Percentiles rank a stretch among this genome's conserved stretches.
Evolutionary conservation across 176 grass and related monocot genomes (phyloP).

Genomic region (Pontederia paniculata): DNA sequence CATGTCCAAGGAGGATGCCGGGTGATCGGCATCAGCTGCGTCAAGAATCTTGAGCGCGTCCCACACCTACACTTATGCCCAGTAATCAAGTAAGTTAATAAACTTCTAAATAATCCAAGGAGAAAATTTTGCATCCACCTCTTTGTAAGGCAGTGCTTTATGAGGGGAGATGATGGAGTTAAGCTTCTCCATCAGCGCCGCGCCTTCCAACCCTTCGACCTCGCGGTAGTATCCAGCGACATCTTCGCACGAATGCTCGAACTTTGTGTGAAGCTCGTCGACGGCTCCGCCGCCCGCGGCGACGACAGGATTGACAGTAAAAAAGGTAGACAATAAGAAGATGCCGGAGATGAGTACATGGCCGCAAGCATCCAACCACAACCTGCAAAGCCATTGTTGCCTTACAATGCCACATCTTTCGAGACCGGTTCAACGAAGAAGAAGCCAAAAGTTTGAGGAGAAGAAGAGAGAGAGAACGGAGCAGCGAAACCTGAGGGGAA

Average conservation of each 20-base stretch:
- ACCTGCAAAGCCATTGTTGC: background rate
- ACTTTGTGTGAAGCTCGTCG: background rate
- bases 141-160: slow-evolving; percentile 27
- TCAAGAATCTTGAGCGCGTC: slow-evolving; percentile 64
- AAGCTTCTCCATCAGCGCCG: slow-evolving; percentile 31
- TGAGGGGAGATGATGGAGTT: slow-evolving; percentile 34
- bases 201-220: slow-evolving; percentile 22
- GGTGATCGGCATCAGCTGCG: slow-evolving; percentile 44
- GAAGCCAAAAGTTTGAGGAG: no score
- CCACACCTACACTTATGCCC: slow-evolving; percentile 31
- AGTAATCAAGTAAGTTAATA: no score
- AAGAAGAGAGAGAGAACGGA: no score
- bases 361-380: slow-evolving; percentile 1
- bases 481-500: no score
- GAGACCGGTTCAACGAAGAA: no score
- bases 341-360: slow-evolving; percentile 1
- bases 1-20: slow-evolving; percentile 50
- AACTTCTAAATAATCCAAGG: no score
- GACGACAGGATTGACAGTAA: background rate
- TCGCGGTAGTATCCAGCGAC: slow-evolving; percentile 20
- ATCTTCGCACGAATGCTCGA: slow-evolving; percentile 30
- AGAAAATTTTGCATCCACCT: slow-evolving; percentile 9
- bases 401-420: no score
- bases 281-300: background rate
- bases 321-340: background rate